A percentile compares a stretch with the other conserved stretches of the same genome.
Conservation (phyloP, 257 asterid species). For the Nicotiana benthamiana region DNA sequence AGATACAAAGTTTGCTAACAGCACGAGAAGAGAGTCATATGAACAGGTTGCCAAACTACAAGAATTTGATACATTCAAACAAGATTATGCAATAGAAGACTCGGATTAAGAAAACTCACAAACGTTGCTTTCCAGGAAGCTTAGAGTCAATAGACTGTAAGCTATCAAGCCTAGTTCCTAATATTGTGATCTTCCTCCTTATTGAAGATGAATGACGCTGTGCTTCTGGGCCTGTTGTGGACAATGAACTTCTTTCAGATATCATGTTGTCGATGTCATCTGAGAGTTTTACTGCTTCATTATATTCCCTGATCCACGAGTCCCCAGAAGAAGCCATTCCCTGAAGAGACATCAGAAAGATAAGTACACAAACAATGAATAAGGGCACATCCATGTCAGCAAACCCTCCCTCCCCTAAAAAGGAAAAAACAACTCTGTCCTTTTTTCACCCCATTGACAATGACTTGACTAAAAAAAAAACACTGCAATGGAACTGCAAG, state of each 20-base stretch:
- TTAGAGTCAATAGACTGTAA: conserved; percentile 50
- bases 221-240: conserved; percentile 64
- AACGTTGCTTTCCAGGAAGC: conserved; percentile 49
- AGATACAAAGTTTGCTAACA: neutral
- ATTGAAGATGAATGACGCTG: conserved; percentile 78
- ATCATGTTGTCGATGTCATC: conserved; percentile 81
- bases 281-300: conserved; percentile 76
- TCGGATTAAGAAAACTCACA: conserved; percentile 38
- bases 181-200: conserved; percentile 79
- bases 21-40: neutral
- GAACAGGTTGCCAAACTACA: neutral
- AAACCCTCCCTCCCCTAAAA: neutral
- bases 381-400: neutral
- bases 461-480: neutral
- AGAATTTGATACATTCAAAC: neutral
- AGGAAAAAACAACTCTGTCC: neutral
- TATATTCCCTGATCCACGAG: conserved; percentile 85
- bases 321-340: conserved; percentile 69
- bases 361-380: neutral
- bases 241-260: conserved; percentile 60
- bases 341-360: conserved; percentile 10
- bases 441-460: neutral
- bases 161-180: conserved; percentile 74
- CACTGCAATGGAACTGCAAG: neutral
- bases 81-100: neutral